Base-by-base conservation (phyloP, 2,329 filamentous ascomycete genomes). In the Trichophyton mentagrophytes region DNA sequence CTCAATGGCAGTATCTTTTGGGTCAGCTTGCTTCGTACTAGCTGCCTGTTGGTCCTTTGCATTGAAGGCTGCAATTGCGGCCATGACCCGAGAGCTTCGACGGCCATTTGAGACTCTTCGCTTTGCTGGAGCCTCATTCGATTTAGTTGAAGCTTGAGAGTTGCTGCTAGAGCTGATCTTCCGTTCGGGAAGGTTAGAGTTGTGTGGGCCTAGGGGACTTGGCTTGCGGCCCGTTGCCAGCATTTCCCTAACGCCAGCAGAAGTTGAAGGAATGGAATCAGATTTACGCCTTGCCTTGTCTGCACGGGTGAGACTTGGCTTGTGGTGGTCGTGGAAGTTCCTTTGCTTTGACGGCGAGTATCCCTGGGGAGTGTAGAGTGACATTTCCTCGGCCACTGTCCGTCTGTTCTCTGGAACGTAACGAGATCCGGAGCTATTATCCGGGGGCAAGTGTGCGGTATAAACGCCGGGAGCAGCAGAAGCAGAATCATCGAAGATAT, bases 21-120 rank as follows among this genome's bases (percentile, higher is more conserved):
- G 74, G 65, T 83, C 70, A 60, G 81, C 64, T 62, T 72, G 71
- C 58, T 75, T 76, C 66, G 70, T 69, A 17, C 73, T 66, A 71
- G 78, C 68, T 64, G 73, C 73, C 73, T 49, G 57, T 13, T 76
- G 76, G 64, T 76, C 74, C 67, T 80, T 84, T 40, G 80, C 77
- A 67, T 83, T 83, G 65, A 86, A 80, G 3, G 76, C 80, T 42
- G 83, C 82, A n/a, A 86, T 83, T 13, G 82, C 83, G 64, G 83
- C 83, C 75, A 85, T 81, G 22, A 86, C 83, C 56, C 82, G 78
- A 62, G 76, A 78, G 60, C 78, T 77, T 69, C 76, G 77, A 72
- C 79, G 81, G 4, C 71, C 71, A 47, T 67, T 70, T 40, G 70
- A 64, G 51, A 71, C 68, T 25, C 66, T 61, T 22, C 63, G 40